Evolutionary conservation across 108 stramenopile genomes (phyloP).

Genomic region (Cylindrotheca closterium): DNA sequence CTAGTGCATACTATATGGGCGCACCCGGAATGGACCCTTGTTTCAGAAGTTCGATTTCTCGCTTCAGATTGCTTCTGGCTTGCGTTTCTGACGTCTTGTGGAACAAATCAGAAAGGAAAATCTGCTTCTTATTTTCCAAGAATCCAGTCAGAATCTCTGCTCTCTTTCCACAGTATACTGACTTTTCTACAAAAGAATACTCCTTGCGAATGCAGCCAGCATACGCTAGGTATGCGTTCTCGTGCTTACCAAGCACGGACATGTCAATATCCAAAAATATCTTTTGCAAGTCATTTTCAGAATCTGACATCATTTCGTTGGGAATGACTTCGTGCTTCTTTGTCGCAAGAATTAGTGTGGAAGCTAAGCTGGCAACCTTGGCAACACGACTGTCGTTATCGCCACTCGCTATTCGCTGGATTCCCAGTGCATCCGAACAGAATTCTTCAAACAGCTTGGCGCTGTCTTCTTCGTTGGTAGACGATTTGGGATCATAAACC

Average conservation of each 20-base stretch:
- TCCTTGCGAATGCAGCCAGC: slow-evolving; percentile 74
- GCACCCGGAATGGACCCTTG: slow-evolving; percentile 57
- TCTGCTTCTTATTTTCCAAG: slow-evolving; percentile 17
- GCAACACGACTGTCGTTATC: background rate
- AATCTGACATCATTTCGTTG: background rate
- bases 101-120: slow-evolving; percentile 54
- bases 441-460: slow-evolving; percentile 59
- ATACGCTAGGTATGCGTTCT: slow-evolving; percentile 53
- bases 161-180: slow-evolving; percentile 72
- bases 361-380: slow-evolving; percentile 19
- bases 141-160: slow-evolving; percentile 67
- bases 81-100: slow-evolving; percentile 46
- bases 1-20: too few relatives aligned
- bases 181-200: slow-evolving; percentile 53
- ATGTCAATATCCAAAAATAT: slow-evolving; percentile 83
- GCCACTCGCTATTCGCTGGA: background rate
- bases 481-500: slow-evolving; percentile 72
- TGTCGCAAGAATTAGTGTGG: slow-evolving; percentile 38
- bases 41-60: slow-evolving; percentile 59
- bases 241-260: slow-evolving; percentile 69
- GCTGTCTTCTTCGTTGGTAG: slow-evolving; percentile 75
- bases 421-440: background rate
- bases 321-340: slow-evolving; percentile 32
- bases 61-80: slow-evolving; percentile 55
- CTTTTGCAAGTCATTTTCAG: slow-evolving; percentile 12